Percentiles rank a stretch among this genome's conserved stretches.
phyloP scores from a whole-genome alignment of 768 basidiomycete genomes.

The Amanita phalloides region DNA sequence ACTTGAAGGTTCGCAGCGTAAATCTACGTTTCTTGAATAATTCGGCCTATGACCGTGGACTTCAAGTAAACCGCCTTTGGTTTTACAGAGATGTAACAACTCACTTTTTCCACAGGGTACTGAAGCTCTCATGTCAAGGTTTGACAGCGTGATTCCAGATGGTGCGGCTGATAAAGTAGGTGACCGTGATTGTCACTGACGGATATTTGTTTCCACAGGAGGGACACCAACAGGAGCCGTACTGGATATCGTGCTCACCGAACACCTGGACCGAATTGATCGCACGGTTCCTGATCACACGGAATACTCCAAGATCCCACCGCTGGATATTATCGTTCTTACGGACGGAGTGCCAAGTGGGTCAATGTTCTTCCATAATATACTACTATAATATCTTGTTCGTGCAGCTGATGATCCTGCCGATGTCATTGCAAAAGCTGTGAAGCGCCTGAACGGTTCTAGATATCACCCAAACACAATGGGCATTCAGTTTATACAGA shows the following conservation, averaged over 20 bases:
- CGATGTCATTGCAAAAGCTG: conserved; percentile 14
- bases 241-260: conserved; percentile 14
- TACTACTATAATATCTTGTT: not conserved
- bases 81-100: not conserved
- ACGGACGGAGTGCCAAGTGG: conserved; percentile 22
- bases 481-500: no score
- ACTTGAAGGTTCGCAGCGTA: conserved; percentile 14
- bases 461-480: conserved; percentile 20
- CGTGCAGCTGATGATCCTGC: conserved; percentile 11
- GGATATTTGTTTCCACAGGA: conserved; percentile 8
- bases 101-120: conserved; percentile 9
- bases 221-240: conserved; percentile 19
- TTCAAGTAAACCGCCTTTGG: not conserved
- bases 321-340: conserved; percentile 22
- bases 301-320: conserved; percentile 15
- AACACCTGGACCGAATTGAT: conserved; percentile 12
- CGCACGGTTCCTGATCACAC: not conserved
- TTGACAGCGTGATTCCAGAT: conserved; percentile 10
- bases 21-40: conserved; percentile 18
- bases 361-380: not conserved
- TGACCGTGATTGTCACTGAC: not conserved
- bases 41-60: not conserved
- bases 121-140: conserved; percentile 11
- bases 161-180: conserved; percentile 5
- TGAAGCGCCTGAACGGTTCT: conserved; percentile 10